Base-by-base conservation (phyloP, 2,329 filamentous ascomycete species). In the Fusarium hostae region DNA sequence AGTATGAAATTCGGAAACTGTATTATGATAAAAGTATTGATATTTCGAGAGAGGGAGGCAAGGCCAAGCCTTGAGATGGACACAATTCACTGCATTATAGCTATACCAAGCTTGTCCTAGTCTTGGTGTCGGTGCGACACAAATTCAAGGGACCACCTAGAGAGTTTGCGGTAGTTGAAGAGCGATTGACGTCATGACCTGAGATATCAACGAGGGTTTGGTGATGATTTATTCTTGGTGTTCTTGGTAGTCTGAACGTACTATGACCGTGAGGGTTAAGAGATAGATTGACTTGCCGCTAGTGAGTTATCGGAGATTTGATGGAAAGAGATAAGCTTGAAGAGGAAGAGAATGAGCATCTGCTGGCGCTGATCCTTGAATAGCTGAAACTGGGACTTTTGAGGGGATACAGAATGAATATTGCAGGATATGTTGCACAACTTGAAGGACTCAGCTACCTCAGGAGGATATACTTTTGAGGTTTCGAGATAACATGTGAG, bases 161-260 rank as follows among this genome's bases (percentile, higher is more conserved):
- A 52, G 40, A 60, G 22, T 57, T 63, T 57, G 43, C 44, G 34
- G 34, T 43, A 66, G 45, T 26, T 68, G 16, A 13, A 40, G 20
- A 44, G 32, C 10, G 30, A 26, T 64, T 75, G 72, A 75, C 72
- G 72, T 75, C 72, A 75, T 62, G 45, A 50, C 43, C 18, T 41
- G 5, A 32, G 41, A 51, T 44, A 10, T 62, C 26, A 24, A 44
- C 60, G 44, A 57, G 26, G 40, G 58, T 74, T 71, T 68, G 44
- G 47, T 73, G 68, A 70, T 69, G 40, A 44, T 43, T 61, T 40
- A 34, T 44, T 26, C 30, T 50, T 71, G 68, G 52, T 63, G 60
- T 62, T 73, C 56, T 65, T 44, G 44, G 35, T 34, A 40, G 34
- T 13, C 61, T 50, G 24, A 24, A 26, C 22, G 39, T 39, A 58